Evolutionary conservation across 2,329 filamentous ascomycete species (phyloP).

Genomic region (Alternaria infectoria): DNA sequence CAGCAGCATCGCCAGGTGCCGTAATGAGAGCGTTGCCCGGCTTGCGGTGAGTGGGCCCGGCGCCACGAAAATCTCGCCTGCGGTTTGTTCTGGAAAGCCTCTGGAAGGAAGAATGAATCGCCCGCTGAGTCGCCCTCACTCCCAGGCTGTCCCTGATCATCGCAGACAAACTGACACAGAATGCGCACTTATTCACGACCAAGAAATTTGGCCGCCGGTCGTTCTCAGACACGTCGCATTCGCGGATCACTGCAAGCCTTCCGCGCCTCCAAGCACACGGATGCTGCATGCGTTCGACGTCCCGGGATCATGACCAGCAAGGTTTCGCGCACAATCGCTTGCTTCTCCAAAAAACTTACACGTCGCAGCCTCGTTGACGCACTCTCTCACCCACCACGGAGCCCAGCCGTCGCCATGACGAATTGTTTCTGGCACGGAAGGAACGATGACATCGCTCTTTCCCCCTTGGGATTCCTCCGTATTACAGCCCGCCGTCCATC

Average conservation of each 20-base stretch:
- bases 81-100: constrained; percentile 31
- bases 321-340: constrained; percentile 38
- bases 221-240: constrained; percentile 33
- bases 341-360: constrained; percentile 26
- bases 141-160: constrained; percentile 10
- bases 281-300: constrained; percentile 38
- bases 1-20: constrained; percentile 8
- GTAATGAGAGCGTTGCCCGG: constrained; percentile 33
- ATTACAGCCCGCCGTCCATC: constrained; percentile 18
- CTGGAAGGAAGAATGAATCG: constrained; percentile 12
- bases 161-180: constrained; percentile 18
- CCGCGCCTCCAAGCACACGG: constrained; percentile 37
- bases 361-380: constrained; percentile 22
- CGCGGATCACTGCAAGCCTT: constrained; percentile 41
- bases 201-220: constrained; percentile 21
- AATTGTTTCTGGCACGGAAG: constrained; percentile 28
- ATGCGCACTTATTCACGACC: constrained; percentile 1
- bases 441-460: constrained; percentile 20
- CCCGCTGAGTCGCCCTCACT: constrained; percentile 12
- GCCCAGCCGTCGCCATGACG: constrained; percentile 1
- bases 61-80: constrained; percentile 28
- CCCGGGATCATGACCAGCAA: constrained; percentile 25
- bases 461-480: constrained; percentile 25
- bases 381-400: neutral
- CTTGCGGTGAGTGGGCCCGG: constrained; percentile 24